These are phyloP conservation scores for Trametes polyzona DNA, from an alignment of 1,284 basidiomycete species.

Conservation along the genomic window DNA sequence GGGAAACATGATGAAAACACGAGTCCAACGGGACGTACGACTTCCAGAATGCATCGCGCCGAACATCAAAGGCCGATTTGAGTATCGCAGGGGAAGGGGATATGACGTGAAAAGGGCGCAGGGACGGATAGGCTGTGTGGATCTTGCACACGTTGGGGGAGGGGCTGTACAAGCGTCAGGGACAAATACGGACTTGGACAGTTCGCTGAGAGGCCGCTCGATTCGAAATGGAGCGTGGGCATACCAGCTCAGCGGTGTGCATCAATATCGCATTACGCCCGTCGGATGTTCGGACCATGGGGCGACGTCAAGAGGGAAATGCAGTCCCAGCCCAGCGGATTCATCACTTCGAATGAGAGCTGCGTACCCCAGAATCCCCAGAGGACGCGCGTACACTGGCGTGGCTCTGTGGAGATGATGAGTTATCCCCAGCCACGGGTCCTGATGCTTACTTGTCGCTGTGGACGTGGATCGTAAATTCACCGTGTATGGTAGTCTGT, in stretches of 20 bases:
- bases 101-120: constrained; percentile 7
- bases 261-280: neutral
- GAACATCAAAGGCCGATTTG: neutral
- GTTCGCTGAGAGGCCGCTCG: neutral
- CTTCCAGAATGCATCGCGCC: constrained; percentile 26
- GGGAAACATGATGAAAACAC: constrained; percentile 28
- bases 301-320: neutral
- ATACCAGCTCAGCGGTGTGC: neutral
- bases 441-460: constrained; percentile 2
- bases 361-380: neutral
- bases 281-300: constrained; percentile 2
- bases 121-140: constrained; percentile 13
- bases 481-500: neutral
- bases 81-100: neutral
- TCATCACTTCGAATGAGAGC: neutral
- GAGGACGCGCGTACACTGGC: too few species aligned
- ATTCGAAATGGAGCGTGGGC: constrained; percentile 2
- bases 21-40: constrained; percentile 18
- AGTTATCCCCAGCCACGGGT: neutral
- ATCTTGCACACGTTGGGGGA: too few species aligned
- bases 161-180: constrained; percentile 7
- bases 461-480: neutral
- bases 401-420: constrained; percentile 12
- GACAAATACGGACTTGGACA: neutral
- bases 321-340: neutral